Evolutionary conservation across 371 early-diverging fungal species (phyloP), one percentile per base, ranked within the genome.

Genomic region (Rhizomucor miehei): DNA sequence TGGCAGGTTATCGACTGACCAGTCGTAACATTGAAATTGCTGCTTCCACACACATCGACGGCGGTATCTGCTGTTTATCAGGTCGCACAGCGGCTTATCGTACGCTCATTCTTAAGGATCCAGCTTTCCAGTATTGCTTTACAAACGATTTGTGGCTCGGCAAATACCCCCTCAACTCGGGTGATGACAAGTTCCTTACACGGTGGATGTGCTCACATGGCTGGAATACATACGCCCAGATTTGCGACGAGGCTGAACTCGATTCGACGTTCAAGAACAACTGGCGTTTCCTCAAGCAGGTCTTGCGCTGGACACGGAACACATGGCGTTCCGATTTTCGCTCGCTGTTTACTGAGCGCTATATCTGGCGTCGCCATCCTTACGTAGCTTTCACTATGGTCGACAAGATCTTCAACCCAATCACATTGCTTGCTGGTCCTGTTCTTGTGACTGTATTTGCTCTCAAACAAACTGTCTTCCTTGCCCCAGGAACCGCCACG

Each of bases 31-130:
- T 87, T 54, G 88, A 87, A 50, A 81, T 85, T 51, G 85, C 86
- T 1, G 78, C 88, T 1, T 80, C 85, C 10, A 85, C 88, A 0
- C 85, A 87, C 50, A 86, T 87, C 21, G 88, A 87, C 51, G 86
- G 88, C 19, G 88, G 88, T 10, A 82, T 87, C 16, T 86, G 86
- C 49, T 87, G 88, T 57, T 57, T 87, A 24, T 86, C 86, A 2
- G 88, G 88, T 14, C 77, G 88, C 10, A 87, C 88, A 14, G 88
- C 88, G 24, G 84, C 85, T n/a, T 87, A 87, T 61, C 80, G 88
- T 21, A 84, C 86, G 11, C 63, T 76, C 37, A 87, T 87, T 57
- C 68, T 87, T 14, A 84, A 84, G 58, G 86, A 85, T 54, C 88
- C 86, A 1, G 79, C 78, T 16, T 87, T 87, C 72, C 86, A 86